Conservation (phyloP, 208 protist species). For the Hexamita inflata region DNA sequence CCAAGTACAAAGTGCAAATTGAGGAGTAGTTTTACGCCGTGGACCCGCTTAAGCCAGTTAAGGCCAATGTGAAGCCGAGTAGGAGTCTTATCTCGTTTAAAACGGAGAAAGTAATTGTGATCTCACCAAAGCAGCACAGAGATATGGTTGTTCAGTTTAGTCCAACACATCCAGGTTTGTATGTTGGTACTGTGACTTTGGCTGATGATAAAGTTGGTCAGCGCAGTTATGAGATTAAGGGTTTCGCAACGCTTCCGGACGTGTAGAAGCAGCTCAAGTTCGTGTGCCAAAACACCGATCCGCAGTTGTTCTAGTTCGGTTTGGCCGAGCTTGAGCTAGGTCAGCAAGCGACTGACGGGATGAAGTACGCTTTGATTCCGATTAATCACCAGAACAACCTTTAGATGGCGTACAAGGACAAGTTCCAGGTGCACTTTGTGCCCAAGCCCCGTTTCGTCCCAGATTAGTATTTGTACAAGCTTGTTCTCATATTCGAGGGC, state of each 20-base stretch:
- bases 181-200: conserved; percentile 4
- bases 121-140: not conserved
- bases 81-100: not conserved
- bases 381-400: not conserved
- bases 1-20: conserved; percentile 6
- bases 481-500: not conserved
- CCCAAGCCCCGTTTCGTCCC: not conserved
- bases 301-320: not conserved
- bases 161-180: conserved; percentile 21
- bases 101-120: not conserved
- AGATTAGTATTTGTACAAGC: not conserved
- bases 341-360: not conserved
- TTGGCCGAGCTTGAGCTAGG: not conserved
- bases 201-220: conserved; percentile 3
- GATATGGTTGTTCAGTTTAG: not conserved
- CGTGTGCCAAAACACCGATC: not conserved
- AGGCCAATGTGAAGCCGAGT: not conserved
- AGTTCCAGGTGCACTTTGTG: not conserved
- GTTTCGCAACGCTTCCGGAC: not conserved
- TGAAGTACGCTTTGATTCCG: not conserved
- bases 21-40: not conserved
- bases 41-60: not conserved
- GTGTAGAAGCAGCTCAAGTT: not conserved
- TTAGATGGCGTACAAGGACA: not conserved
- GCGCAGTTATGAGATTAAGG: not conserved